Evolutionary conservation across 2,329 filamentous ascomycete genomes (phyloP).

Genomic region (Clonostachys byssicola): DNA sequence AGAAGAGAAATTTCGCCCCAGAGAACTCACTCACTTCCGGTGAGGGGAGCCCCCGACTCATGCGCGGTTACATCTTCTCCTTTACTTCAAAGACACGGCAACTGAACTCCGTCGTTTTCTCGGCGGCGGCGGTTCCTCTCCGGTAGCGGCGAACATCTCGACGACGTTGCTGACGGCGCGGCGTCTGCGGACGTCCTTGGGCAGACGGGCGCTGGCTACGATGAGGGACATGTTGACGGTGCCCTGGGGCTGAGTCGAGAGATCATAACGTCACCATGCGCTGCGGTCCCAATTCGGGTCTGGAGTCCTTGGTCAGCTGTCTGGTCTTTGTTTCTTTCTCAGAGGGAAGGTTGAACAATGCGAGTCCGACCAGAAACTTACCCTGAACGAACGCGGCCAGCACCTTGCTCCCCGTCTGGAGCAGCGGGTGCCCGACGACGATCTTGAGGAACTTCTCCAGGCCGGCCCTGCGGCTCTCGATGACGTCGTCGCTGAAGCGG

Average conservation of each 20-base stretch:
- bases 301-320: constrained; percentile 20
- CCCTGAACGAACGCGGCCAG: constrained; percentile 95
- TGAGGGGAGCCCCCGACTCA: too few species aligned
- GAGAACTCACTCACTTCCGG: too few species aligned
- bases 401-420: constrained; percentile 98
- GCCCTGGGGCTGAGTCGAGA: neutral
- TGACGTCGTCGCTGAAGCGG: constrained; percentile 96
- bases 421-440: constrained; percentile 89
- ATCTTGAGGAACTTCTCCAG: constrained; percentile 96
- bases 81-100: too few species aligned
- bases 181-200: neutral
- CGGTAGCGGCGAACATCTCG: neutral
- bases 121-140: neutral
- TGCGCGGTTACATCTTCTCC: too few species aligned
- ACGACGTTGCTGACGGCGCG: neutral
- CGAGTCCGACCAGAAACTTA: constrained; percentile 29
- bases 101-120: neutral
- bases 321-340: neutral
- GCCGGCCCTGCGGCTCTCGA: constrained; percentile 87
- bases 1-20: too few species aligned
- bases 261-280: constrained; percentile 61
- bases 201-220: constrained; percentile 1
- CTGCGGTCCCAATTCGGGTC: constrained; percentile 90
- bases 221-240: neutral
- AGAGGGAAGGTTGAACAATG: neutral